phyloP scores from a whole-genome alignment of 108 stramenopile genomes.

The Chaetoceros muelleri region DNA sequence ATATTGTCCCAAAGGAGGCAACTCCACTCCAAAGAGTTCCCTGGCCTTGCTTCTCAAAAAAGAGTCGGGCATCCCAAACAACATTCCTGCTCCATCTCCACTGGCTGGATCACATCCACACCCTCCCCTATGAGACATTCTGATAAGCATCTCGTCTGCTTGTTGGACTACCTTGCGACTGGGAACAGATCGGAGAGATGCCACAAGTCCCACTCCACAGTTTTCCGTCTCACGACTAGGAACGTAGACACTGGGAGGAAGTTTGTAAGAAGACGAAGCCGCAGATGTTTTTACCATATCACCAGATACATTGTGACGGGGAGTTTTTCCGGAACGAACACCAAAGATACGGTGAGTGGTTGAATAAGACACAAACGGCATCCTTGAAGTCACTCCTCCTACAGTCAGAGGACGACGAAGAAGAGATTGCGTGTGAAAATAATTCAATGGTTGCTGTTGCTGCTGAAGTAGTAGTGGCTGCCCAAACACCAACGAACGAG shows the following conservation, averaged over 20 bases:
- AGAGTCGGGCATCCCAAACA: constrained; percentile 90
- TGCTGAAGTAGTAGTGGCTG: too few species aligned
- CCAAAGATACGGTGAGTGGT: too few species aligned
- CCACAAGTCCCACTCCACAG: constrained; percentile 87
- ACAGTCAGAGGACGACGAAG: too few species aligned
- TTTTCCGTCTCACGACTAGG: constrained; percentile 69
- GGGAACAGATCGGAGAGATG: constrained; percentile 71
- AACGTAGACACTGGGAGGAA: constrained; percentile 62
- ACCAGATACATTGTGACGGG: too few species aligned
- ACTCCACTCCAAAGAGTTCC: constrained; percentile 55
- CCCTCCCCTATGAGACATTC: constrained; percentile 95
- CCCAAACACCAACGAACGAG: too few species aligned
- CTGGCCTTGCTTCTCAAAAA: constrained; percentile 86
- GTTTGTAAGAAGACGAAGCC: too few species aligned
- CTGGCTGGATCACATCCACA: constrained; percentile 86
- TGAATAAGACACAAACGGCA: too few species aligned
- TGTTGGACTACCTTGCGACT: constrained; percentile 85
- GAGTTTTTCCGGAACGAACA: too few species aligned
- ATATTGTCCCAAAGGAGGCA: constrained; percentile 79
- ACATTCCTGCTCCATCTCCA: constrained; percentile 86
- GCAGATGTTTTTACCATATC: too few species aligned
- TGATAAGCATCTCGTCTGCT: constrained; percentile 95
- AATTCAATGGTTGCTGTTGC: too few species aligned
- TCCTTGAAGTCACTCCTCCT: too few species aligned
- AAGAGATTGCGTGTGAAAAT: too few species aligned